phyloP scores from a whole-genome alignment of 2,329 filamentous ascomycete species.

The Hymenoscyphus salicellus region DNA sequence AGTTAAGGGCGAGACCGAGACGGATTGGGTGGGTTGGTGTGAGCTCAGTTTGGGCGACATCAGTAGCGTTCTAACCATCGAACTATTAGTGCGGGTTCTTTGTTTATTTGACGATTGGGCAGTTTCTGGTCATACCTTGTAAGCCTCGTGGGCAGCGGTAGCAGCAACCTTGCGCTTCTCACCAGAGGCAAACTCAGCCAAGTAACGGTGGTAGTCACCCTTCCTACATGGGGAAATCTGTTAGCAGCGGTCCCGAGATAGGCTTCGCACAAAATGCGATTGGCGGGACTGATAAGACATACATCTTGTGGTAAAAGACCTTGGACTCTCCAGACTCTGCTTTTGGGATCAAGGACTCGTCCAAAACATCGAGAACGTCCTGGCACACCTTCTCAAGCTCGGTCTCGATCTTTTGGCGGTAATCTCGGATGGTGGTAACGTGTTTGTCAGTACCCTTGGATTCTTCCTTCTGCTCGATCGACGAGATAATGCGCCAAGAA shows the following conservation, averaged over 20 bases:
- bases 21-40: constrained; percentile 97
- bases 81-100: neutral
- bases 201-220: constrained; percentile 94
- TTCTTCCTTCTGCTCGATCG: constrained; percentile 99
- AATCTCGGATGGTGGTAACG: constrained; percentile 88
- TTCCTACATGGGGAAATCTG: constrained; percentile 59
- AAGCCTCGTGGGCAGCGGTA: constrained; percentile 85
- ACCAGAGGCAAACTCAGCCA: constrained; percentile 87
- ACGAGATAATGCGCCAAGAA: constrained; percentile 99
- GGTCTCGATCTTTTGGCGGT: constrained; percentile 96
- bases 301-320: constrained; percentile 99
- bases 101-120: neutral
- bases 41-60: constrained; percentile 95
- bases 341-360: constrained; percentile 90
- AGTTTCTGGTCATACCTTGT: constrained; percentile 68
- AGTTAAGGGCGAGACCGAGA: constrained; percentile 95
- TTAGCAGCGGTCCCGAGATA: constrained; percentile 17
- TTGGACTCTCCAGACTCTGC: constrained; percentile 97
- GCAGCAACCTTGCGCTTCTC: constrained; percentile 90
- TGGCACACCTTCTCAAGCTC: constrained; percentile 98
- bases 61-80: constrained; percentile 76
- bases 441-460: constrained; percentile 97
- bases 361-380: constrained; percentile 93
- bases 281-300: constrained; percentile 43
- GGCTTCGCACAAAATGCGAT: neutral